These are phyloP conservation scores for Alloascoidea africana DNA, from an alignment of 805 yeast species.

Conservation along the genomic window DNA sequence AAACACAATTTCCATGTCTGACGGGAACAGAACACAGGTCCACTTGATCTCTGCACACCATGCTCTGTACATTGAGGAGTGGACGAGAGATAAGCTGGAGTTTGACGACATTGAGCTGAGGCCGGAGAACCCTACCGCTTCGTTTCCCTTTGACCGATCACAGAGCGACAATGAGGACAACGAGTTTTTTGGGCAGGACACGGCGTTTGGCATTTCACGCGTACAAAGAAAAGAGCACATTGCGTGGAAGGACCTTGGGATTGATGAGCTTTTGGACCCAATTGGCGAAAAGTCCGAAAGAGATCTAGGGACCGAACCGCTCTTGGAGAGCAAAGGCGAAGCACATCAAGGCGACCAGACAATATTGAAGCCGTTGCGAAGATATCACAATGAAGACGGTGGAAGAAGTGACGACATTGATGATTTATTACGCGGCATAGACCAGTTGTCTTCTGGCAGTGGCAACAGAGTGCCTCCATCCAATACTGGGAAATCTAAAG, in stretches of 20 bases:
- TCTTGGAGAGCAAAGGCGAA: neutral
- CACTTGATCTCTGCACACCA: slow-evolving; percentile 14
- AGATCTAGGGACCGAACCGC: neutral
- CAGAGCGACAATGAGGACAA: neutral
- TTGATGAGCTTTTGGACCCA: neutral
- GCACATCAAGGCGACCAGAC: neutral
- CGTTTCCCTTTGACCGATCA: neutral
- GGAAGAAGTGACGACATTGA: neutral
- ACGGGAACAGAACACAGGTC: slow-evolving; percentile 17
- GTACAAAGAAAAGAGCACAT: neutral
- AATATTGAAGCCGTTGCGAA: neutral
- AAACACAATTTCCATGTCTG: no score
- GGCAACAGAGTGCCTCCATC: no score
- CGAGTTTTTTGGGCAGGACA: neutral
- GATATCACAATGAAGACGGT: neutral
- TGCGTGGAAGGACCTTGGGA: neutral
- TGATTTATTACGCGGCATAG: no score
- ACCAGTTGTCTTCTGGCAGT: no score
- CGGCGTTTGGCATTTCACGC: neutral
- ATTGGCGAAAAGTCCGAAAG: neutral
- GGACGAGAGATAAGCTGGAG: slow-evolving; percentile 15
- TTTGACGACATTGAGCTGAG: slow-evolving; percentile 13
- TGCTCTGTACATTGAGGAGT: slow-evolving; percentile 14
- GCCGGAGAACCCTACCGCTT: slow-evolving; percentile 7
- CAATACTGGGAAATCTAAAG: no score